Evolutionary conservation across 805 yeast genomes (phyloP).

Genomic region (Schwanniomyces polymorphus): DNA sequence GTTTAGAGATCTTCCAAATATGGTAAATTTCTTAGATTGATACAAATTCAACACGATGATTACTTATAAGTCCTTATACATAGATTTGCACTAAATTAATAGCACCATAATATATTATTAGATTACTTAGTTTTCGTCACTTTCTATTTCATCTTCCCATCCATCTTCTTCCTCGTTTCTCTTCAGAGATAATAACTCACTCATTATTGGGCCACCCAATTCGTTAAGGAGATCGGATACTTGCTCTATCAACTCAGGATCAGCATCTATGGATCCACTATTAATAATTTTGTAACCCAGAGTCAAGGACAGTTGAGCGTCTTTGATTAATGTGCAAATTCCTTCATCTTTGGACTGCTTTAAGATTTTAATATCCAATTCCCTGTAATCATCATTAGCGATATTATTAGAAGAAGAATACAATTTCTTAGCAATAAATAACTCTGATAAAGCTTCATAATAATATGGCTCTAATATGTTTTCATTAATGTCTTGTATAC

Average conservation of each 20-base stretch:
- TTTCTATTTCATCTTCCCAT: conserved; percentile 54
- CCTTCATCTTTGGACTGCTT: conserved; percentile 23
- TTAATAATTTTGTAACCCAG: conserved; percentile 45
- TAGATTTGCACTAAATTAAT: not conserved
- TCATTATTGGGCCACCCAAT: conserved; percentile 63
- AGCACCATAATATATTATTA: not conserved
- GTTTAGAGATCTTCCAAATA: conserved; percentile 24
- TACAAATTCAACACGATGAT: not conserved
- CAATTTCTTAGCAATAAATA: conserved; percentile 39
- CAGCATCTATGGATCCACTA: conserved; percentile 44
- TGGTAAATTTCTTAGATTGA: conserved; percentile 10
- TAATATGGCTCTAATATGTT: conserved; percentile 80
- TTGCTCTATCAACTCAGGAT: conserved; percentile 59
- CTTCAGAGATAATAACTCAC: conserved; percentile 35
- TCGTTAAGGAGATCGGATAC: conserved; percentile 49
- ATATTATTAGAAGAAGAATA: conserved; percentile 22
- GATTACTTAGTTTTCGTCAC: conserved; percentile 17
- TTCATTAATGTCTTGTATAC: conserved; percentile 78
- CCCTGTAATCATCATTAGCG: conserved; percentile 40
- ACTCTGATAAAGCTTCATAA: conserved; percentile 75
- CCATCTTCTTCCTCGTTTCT: conserved; percentile 38
- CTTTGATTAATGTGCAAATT: conserved; percentile 28
- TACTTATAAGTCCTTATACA: not conserved
- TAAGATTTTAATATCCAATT: conserved; percentile 23
- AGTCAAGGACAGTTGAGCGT: conserved; percentile 44